Evolutionary conservation across 495 filamentous ascomycete genomes (phyloP).

Genomic region (Hypoxylon lienhwacheense): DNA sequence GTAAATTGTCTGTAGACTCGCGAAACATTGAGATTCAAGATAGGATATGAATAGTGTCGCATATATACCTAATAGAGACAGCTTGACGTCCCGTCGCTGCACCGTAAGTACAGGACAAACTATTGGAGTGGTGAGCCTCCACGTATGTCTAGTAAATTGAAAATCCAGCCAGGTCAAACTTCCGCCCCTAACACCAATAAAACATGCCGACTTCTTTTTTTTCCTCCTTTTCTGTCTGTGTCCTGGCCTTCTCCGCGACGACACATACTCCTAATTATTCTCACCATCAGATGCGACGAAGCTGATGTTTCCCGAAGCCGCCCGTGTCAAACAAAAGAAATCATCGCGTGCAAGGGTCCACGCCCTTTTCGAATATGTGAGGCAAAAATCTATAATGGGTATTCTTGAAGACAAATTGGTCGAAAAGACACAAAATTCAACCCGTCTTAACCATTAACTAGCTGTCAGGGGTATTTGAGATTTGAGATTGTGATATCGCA

Average conservation of each 20-base stretch:
- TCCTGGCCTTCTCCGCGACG: constrained; percentile 8
- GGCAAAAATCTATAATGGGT: constrained; percentile 47
- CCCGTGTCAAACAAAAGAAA: constrained; percentile 40
- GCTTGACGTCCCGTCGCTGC: constrained; percentile 18
- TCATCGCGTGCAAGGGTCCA: constrained; percentile 33
- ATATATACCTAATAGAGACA: too few relatives aligned
- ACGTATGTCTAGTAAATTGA: constrained; percentile 20
- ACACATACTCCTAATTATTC: constrained; percentile 14
- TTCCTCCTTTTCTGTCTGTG: constrained; percentile 16
- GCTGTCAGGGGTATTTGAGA: constrained; percentile 39
- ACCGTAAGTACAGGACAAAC: constrained; percentile 32
- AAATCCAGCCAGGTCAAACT: constrained; percentile 18
- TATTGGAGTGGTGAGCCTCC: constrained; percentile 26
- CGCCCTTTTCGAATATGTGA: constrained; percentile 33
- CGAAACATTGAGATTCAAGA: neutral
- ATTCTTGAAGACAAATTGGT: constrained; percentile 43
- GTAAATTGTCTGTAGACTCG: neutral
- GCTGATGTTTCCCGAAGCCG: constrained; percentile 12
- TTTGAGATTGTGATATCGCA: constrained; percentile 37
- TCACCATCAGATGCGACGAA: constrained; percentile 19
- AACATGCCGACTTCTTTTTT: constrained; percentile 28
- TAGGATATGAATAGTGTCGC: constrained; percentile 24
- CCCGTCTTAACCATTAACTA: constrained; percentile 32
- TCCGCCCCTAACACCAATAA: constrained; percentile 21
- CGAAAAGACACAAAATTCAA: constrained; percentile 36